Conservation (phyloP, 371 early-diverging fungal genomes). For the Neoconidiobolus thromboides region DNA sequence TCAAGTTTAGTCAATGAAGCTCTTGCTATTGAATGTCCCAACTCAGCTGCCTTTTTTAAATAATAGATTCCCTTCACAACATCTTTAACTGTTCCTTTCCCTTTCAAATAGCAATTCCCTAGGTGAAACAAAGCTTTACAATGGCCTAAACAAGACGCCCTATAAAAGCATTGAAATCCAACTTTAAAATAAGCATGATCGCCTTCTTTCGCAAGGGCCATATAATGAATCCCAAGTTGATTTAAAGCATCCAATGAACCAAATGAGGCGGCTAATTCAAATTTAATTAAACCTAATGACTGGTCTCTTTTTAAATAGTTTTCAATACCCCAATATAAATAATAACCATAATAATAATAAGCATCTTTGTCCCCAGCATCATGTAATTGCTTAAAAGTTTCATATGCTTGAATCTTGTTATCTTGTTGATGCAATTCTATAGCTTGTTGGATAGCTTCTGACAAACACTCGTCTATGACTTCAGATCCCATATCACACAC, state of each 20-base stretch:
- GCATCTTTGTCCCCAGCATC: background rate
- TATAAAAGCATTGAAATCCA: background rate
- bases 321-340: background rate
- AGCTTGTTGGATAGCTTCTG: background rate
- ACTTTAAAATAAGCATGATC: background rate
- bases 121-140: background rate
- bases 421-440: background rate
- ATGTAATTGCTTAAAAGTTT: background rate
- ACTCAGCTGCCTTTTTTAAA: background rate
- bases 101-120: background rate
- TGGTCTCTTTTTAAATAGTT: background rate
- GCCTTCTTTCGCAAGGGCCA: background rate
- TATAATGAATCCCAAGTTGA: background rate
- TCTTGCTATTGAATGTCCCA: background rate
- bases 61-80: background rate
- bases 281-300: background rate
- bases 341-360: background rate
- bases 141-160: background rate
- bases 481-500: no score
- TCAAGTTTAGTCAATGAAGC: no score
- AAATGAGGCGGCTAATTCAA: background rate
- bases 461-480: no score
- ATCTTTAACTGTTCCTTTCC: background rate
- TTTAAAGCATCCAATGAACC: background rate
- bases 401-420: background rate